A percentile compares a stretch with the other conserved stretches of the same genome.
Evolutionary conservation across 2,329 filamentous ascomycete genomes (phyloP).

Genomic region (Diaporthe sp.): DNA sequence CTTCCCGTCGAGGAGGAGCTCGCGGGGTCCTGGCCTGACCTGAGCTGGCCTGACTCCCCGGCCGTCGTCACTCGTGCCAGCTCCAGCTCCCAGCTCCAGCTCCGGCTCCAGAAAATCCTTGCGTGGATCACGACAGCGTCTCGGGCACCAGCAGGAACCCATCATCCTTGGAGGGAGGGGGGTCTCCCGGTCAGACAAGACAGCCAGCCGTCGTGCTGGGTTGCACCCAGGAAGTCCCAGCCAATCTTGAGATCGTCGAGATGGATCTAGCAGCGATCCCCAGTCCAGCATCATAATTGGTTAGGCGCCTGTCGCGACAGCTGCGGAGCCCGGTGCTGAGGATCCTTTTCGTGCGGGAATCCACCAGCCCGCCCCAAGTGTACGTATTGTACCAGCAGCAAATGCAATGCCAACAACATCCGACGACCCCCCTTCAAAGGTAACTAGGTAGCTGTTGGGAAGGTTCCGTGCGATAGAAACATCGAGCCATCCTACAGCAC

Average conservation of each 20-base stretch:
- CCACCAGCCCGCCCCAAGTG: conserved; percentile 12
- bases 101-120: conserved; percentile 31
- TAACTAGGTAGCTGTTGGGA: neutral
- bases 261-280: conserved; percentile 41
- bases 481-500: neutral
- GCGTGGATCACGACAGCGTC: conserved; percentile 31
- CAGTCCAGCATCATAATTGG: conserved; percentile 36
- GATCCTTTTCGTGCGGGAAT: conserved; percentile 21
- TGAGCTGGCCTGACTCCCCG: neutral
- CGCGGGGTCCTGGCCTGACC: conserved; percentile 9
- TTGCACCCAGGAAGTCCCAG: conserved; percentile 27
- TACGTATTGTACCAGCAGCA: conserved; percentile 5
- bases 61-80: conserved; percentile 22
- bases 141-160: conserved; percentile 31
- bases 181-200: conserved; percentile 24
- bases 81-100: conserved; percentile 18
- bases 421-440: neutral
- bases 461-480: neutral
- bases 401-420: conserved; percentile 21
- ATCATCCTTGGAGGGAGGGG: conserved; percentile 2
- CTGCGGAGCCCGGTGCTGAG: conserved; percentile 29
- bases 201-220: conserved; percentile 23
- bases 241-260: conserved; percentile 38
- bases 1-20: neutral
- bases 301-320: conserved; percentile 40